phyloP scores from a whole-genome alignment of 495 filamentous ascomycete genomes.

The Friedmanniomyces simplex region DNA sequence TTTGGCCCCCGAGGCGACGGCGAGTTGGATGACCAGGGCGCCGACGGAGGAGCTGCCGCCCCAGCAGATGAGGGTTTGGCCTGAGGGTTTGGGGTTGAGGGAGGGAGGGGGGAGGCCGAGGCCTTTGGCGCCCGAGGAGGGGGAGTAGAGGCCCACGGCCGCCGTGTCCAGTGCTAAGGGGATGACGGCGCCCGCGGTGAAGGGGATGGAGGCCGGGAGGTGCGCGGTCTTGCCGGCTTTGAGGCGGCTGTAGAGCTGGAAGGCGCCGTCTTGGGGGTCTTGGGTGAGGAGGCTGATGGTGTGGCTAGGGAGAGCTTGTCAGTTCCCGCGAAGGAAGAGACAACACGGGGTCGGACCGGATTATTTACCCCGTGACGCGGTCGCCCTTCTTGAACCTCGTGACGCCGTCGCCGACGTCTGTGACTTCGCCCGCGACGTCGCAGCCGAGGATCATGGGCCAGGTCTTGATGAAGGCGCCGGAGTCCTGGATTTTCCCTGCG shows the following conservation, averaged over 20 bases:
- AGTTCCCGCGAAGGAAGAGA: too few species aligned
- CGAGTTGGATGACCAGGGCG: slow-evolving; percentile 51
- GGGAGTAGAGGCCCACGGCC: slow-evolving; percentile 40
- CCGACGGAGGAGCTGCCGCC: slow-evolving; percentile 52
- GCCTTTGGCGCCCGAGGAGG: slow-evolving; percentile 14
- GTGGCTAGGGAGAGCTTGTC: slow-evolving; percentile 21
- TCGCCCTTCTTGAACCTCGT: slow-evolving; percentile 38
- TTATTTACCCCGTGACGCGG: slow-evolving; percentile 33
- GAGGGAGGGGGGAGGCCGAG: slow-evolving; percentile 35
- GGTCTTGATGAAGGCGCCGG: slow-evolving; percentile 27
- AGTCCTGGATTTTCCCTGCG: slow-evolving; percentile 18
- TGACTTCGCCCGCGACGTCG: slow-evolving; percentile 38
- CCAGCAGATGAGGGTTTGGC: slow-evolving; percentile 46
- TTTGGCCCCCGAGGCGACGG: slow-evolving; percentile 45
- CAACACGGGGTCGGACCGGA: background rate
- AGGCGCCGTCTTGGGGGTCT: slow-evolving; percentile 30
- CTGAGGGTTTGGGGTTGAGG: slow-evolving; percentile 24
- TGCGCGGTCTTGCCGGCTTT: slow-evolving; percentile 29
- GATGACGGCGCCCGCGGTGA: slow-evolving; percentile 39
- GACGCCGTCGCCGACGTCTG: slow-evolving; percentile 33
- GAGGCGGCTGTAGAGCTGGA: slow-evolving; percentile 41
- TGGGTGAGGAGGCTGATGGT: slow-evolving; percentile 22
- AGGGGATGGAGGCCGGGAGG: slow-evolving; percentile 40
- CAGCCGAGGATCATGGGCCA: slow-evolving; percentile 35
- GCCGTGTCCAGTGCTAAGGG: slow-evolving; percentile 48